Evolutionary conservation across 2,329 filamentous ascomycete species (phyloP), one percentile per base, ranked within the genome.

Genomic region (Beauveria australis): DNA sequence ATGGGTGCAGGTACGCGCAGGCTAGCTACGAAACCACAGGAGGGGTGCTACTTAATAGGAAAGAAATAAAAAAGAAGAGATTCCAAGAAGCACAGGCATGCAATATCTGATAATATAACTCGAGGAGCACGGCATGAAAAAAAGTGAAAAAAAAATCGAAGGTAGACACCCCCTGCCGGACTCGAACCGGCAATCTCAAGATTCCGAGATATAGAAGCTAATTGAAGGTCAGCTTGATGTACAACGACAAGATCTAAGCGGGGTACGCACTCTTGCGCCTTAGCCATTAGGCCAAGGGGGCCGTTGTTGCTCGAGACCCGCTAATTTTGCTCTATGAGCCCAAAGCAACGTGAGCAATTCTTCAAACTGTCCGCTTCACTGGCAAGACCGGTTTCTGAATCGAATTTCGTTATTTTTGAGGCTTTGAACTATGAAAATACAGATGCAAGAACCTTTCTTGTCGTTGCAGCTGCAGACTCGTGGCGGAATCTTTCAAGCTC

Each of bases 141-240:
- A 26, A 18, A 47, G 22, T 5, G 24, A 28, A 51, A 60, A 60
- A 60, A 43, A 3, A 49, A 22, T 9, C 1, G 43, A 54, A 48
- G 41, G 19, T 43, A 16, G 14, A 43, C 58, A 60, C 58, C 58
- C 58, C 58, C 58, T 60, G 58, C 58, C 58, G 58, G 58, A 60
- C 58, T 60, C 58, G 58, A 60, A 60, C 58, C 58, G 58, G 58
- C 58, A 60, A 60, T 60, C 58, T 60, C 58, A 60, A 60, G 58
- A 60, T 60, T 60, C 14, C 41, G 44, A 60, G 49, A 12, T n/a
- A 51, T 59, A 59, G 56, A 59, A 59, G 56, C 55, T 58, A 51
- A 3, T 1, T 37, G 22, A 19, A 12, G 16, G 55, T 58, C 44
- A 58, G 55, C 55, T 52, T 58, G 30, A 24, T n/a, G 22, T 43